These are phyloP conservation scores for Rhodosporidiobolus odoratus DNA, from an alignment of 768 basidiomycete genomes.

Conservation along the genomic window DNA sequence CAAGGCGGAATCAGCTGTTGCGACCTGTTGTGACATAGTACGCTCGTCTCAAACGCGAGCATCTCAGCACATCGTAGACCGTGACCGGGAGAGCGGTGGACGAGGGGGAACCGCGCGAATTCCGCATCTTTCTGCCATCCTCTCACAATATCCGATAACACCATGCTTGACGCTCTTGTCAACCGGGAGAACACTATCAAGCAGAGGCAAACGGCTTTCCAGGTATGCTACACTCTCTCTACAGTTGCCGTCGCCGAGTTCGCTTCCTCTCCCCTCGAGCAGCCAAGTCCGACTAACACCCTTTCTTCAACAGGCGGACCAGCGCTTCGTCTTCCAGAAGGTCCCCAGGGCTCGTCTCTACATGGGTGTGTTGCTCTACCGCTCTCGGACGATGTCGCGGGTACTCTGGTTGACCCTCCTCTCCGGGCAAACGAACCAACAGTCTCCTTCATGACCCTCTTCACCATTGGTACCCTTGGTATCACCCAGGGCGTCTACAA, in stretches of 20 bases:
- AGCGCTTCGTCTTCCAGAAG: conserved; percentile 34
- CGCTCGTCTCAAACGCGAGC: no score
- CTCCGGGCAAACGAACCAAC: background rate
- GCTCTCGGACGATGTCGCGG: background rate
- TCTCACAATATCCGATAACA: no score
- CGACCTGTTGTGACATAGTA: no score
- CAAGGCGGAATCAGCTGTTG: no score
- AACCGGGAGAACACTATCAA: conserved; percentile 29
- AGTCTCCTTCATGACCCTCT: conserved; percentile 34
- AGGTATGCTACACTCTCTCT: conserved; percentile 3
- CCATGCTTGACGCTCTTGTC: conserved; percentile 32
- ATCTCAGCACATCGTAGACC: no score
- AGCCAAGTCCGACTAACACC: background rate
- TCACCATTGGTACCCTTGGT: conserved; percentile 29
- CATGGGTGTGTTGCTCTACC: conserved; percentile 20
- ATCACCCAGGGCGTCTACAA: conserved; percentile 23
- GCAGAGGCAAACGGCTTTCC: conserved; percentile 15
- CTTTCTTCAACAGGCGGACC: conserved; percentile 15
- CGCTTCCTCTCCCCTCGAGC: background rate
- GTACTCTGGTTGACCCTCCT: background rate
- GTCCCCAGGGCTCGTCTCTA: conserved; percentile 33
- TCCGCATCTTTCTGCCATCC: no score
- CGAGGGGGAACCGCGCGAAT: no score
- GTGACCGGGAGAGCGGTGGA: no score
- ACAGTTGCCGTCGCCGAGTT: background rate